Base-by-base conservation (phyloP, 1,284 basidiomycete genomes). In the Mycosarcoma maydis region DNA sequence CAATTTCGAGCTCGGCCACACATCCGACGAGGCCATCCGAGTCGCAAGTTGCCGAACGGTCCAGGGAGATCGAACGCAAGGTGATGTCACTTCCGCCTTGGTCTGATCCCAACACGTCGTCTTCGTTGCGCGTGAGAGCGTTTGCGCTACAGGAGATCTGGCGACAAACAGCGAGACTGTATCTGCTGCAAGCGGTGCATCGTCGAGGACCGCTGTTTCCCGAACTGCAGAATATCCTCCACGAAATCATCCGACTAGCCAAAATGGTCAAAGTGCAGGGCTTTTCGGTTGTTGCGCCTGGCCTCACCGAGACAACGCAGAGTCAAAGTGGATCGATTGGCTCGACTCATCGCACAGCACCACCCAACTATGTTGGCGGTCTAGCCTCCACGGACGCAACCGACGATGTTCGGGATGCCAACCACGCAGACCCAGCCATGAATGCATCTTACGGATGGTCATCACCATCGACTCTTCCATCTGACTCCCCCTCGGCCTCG, bases 111-210 rank as follows among this genome's bases (percentile, higher is more conserved):
- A 48, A 56, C 45, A 59, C 57, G 3, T 62, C 58, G 0, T 61
- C 58, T 3, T 58, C 56, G 2, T 24, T 59, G 16, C 65, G 72
- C 13, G 57, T 75, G 0, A 29, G 70, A 16, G 60, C 64, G 2
- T 70, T 72, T 36, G 53, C 58, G 17, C 33, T 75, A 36, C 72
- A 72, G 33, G 72, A 75, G 27, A 72, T 75, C 34, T 75, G 72
- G 72, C 37, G 69, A 2, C 72, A 72, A 39, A 60, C 69, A 1
- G 57, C 61, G 6, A 40, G 71, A 17, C 48, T 75, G 17, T 61
- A 70, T 33, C 37, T 75, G 19, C 29, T 65, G 26, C 72, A 75
- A 52, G 52, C 67, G 14, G 65, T 75, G 10, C 65, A 72, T 22
- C 50, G 59, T 8, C 57, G 67, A 10, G 72, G 72, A 6, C 57